Evolutionary conservation across 2,329 filamentous ascomycete species (phyloP).

Genomic region (Paecilomyces variotii): DNA sequence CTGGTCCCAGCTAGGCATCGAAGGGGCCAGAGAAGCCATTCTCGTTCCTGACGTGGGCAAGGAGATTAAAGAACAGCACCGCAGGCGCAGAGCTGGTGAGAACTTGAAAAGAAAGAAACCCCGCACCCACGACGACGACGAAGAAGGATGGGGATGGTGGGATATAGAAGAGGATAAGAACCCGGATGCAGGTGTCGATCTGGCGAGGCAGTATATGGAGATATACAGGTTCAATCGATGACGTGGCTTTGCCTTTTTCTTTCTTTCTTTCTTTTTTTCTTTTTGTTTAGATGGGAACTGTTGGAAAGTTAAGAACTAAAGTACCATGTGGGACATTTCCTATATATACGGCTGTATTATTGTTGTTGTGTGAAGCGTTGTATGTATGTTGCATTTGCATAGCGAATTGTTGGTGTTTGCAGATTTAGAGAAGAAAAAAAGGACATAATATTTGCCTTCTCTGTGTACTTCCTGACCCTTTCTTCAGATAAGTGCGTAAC

Average conservation of each 20-base stretch:
- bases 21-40: slow-evolving; percentile 33
- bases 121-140: slow-evolving; percentile 9
- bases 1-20: slow-evolving; percentile 29
- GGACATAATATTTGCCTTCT: no score
- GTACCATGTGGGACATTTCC: not conserved
- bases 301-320: not conserved
- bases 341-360: not conserved
- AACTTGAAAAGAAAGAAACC: slow-evolving; percentile 8
- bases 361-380: not conserved
- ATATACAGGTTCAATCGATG: slow-evolving; percentile 36
- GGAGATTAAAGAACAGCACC: slow-evolving; percentile 26
- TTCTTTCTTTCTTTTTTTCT: not conserved
- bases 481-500: no score
- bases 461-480: no score
- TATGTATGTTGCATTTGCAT: not conserved
- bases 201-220: slow-evolving; percentile 40
- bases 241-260: not conserved
- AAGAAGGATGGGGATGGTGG: slow-evolving; percentile 8
- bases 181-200: slow-evolving; percentile 29
- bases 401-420: not conserved
- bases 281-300: not conserved
- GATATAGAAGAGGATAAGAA: slow-evolving; percentile 22
- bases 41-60: slow-evolving; percentile 33
- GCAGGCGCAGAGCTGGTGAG: slow-evolving; percentile 1
- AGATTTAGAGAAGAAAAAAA: no score